These are phyloP conservation scores for Ziziphus jujuba DNA, from an alignment of 306 rosid genomes.

Conservation along the genomic window DNA sequence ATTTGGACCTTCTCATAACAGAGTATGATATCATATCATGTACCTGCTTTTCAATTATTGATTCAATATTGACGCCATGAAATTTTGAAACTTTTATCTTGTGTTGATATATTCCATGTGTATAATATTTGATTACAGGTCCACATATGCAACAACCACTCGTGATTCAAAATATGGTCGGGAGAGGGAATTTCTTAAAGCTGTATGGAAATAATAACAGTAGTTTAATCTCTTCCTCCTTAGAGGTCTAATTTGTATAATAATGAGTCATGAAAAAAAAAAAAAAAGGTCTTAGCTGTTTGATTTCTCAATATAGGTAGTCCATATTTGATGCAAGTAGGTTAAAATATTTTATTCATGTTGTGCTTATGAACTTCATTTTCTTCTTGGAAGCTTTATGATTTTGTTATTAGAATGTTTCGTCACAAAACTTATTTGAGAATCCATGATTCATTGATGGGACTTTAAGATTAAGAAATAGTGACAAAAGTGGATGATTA, in stretches of 20 bases:
- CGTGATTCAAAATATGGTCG: constrained; percentile 87
- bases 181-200: constrained; percentile 92
- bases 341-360: neutral
- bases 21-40: constrained; percentile 51
- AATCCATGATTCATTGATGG: neutral
- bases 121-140: constrained; percentile 41
- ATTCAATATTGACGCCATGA: neutral
- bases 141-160: constrained; percentile 90
- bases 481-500: neutral
- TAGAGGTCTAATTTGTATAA: neutral
- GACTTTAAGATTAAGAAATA: neutral
- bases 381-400: neutral
- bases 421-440: neutral
- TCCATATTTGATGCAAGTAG: neutral
- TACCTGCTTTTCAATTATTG: neutral
- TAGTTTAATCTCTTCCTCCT: neutral
- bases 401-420: neutral
- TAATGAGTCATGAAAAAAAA: neutral
- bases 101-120: neutral
- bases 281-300: neutral
- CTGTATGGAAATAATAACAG: constrained; percentile 50
- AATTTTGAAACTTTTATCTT: neutral
- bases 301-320: neutral
- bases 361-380: neutral
- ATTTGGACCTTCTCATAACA: constrained; percentile 87